Conservation (phyloP, 345 rosid genomes). For the Cardamine resedifolia region DNA sequence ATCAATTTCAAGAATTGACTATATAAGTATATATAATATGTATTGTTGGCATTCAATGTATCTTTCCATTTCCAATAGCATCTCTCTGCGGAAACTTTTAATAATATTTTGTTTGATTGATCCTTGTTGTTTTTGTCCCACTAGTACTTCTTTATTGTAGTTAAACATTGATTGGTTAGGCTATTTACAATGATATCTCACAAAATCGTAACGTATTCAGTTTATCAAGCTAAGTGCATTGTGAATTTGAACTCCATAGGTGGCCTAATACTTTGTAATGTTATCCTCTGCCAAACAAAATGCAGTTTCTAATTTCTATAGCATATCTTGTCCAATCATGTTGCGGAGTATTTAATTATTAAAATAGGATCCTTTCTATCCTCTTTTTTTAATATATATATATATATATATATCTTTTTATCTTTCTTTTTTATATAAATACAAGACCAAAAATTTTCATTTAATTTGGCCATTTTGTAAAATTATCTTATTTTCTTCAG, state of each 20-base stretch:
- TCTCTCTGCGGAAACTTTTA: neutral
- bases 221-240: neutral
- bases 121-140: constrained; percentile 16
- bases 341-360: neutral
- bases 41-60: constrained; percentile 29
- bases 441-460: neutral
- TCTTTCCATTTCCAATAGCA: constrained; percentile 14
- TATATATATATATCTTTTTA: no score
- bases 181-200: neutral
- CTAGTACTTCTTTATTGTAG: neutral
- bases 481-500: neutral
- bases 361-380: neutral
- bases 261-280: constrained; percentile 21
- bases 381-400: no score
- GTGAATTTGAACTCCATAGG: constrained; percentile 6
- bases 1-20: no score
- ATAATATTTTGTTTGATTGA: constrained; percentile 13
- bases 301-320: neutral
- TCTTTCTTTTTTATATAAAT: neutral
- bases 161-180: neutral
- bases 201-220: constrained; percentile 3
- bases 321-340: constrained; percentile 1
- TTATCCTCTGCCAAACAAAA: neutral
- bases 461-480: neutral
- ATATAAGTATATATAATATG: no score